Conservation (phyloP, 352 stramenopile genomes). For the Phytopythium kandeliae region DNA sequence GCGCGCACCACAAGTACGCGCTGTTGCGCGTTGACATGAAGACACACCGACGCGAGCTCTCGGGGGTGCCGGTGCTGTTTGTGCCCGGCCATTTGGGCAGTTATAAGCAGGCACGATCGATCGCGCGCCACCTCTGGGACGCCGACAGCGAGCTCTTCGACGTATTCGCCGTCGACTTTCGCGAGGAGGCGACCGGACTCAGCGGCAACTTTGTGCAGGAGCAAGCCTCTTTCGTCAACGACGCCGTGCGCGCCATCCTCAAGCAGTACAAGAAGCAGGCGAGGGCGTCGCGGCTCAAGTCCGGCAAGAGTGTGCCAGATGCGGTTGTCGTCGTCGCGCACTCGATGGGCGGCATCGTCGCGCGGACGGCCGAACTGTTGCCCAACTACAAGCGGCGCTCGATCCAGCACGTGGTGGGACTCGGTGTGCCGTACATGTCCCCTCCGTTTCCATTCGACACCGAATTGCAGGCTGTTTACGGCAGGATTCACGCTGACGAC, state of each 20-base stretch:
- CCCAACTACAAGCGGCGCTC: conserved; percentile 70
- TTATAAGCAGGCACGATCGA: conserved; percentile 80
- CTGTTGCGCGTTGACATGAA: conserved; percentile 74
- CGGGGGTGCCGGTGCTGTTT: conserved; percentile 77
- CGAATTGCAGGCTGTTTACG: conserved; percentile 60
- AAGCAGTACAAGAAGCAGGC: conserved; percentile 65
- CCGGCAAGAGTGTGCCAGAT: conserved; percentile 17
- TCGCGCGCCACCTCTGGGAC: conserved; percentile 70
- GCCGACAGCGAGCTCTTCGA: conserved; percentile 53
- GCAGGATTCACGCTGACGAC: conserved; percentile 23
- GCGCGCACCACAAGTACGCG: conserved; percentile 54
- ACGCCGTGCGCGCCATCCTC: conserved; percentile 64
- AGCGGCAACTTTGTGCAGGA: conserved; percentile 61
- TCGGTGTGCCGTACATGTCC: conserved; percentile 57
- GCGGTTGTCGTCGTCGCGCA: conserved; percentile 78
- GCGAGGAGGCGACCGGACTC: conserved; percentile 63
- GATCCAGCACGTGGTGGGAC: conserved; percentile 69
- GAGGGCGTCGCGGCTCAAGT: conserved; percentile 15
- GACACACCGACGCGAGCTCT: conserved; percentile 26
- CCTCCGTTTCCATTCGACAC: conserved; percentile 63
- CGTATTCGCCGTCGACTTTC: conserved; percentile 77
- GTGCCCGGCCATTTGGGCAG: conserved; percentile 77
- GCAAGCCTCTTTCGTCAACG: conserved; percentile 73
- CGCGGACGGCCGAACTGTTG: conserved; percentile 51
- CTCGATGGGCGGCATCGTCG: conserved; percentile 82